Evolutionary conservation across 2,329 filamentous ascomycete species (phyloP), one percentile per base, ranked within the genome.

Genomic region (Trichophyton simii): DNA sequence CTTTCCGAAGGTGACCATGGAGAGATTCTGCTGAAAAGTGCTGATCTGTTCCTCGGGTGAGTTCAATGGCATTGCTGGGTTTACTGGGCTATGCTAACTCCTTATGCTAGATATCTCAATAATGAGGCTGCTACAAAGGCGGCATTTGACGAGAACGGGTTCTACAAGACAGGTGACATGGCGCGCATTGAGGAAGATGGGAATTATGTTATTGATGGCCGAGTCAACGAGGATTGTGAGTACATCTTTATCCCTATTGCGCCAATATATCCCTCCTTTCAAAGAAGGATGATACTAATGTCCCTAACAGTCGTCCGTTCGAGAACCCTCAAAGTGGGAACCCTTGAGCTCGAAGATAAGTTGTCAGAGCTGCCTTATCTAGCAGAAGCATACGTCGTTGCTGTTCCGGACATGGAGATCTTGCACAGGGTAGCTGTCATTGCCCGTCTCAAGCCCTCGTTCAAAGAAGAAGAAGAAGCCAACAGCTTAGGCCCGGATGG

Each of bases 161-260:
- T 61, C 55, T 66, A 61, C 59, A 66, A 63, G 60, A 66, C 66
- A 22, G 66, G 66, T 7, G 66, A 68, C 44, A 44, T 59, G n/a
- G 65, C 20, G 18, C 63, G 59, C 57, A 48, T 48, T 3, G 60
- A 60, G 18, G 64, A 62, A 5, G 54, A 63, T 11, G 44, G 63
- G 8, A 65, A 65, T 22, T 58, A 46, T 18, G 58, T 67, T 3
- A 28, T 68, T 9, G 66, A 67, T 34, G 66, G 66, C 7, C 63
- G 66, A 55, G 57, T 58, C 18, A 61, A 60, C 11, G 63, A 60
- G 1, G 66, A 67, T 38, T 67, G 66, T 68, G 63, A 60, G 64
- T 62, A 3, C 6, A 28, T 20, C 6, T 28, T 52, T 6, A 13
- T 20, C 15, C 44, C 44, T 20, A 31, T 31, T 6, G 18, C 20